Evolutionary conservation across 1,139 yeast species (phyloP).

Genomic region (Diutina siamensis): DNA sequence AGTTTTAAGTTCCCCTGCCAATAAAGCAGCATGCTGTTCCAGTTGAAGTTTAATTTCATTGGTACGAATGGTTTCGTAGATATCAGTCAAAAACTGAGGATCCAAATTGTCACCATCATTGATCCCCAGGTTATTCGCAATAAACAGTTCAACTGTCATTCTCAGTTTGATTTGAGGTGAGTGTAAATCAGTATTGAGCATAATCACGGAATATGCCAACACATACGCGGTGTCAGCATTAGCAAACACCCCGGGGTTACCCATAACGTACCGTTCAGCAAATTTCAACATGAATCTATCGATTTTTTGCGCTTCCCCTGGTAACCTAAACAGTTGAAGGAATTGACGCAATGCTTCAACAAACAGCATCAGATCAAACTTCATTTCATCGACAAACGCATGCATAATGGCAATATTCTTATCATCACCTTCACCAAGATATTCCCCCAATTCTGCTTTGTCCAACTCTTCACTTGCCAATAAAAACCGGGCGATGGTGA

Average conservation of each 20-base stretch:
- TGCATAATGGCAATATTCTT: conserved; percentile 79
- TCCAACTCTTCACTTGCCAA: conserved; percentile 73
- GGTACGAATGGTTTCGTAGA: conserved; percentile 64
- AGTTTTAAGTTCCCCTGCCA: conserved; percentile 46
- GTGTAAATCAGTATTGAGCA: conserved; percentile 91
- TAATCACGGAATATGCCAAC: conserved; percentile 80
- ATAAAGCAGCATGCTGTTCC: conserved; percentile 87
- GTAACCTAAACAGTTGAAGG: conserved; percentile 81
- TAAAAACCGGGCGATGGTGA: conserved; percentile 63
- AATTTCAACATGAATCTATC: conserved; percentile 94
- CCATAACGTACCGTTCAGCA: conserved; percentile 83
- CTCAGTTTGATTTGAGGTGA: conserved; percentile 78
- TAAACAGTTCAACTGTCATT: conserved; percentile 82
- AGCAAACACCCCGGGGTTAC: conserved; percentile 75
- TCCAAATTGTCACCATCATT: conserved; percentile 86
- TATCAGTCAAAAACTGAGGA: conserved; percentile 50
- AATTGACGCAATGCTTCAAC: conserved; percentile 80
- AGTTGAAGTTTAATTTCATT: conserved; percentile 86
- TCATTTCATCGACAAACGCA: conserved; percentile 83
- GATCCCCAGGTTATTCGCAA: conserved; percentile 82
- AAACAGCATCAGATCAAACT: conserved; percentile 55
- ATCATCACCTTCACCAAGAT: conserved; percentile 80
- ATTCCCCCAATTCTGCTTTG: conserved; percentile 81
- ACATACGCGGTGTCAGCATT: conserved; percentile 94
- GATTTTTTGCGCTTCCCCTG: conserved; percentile 97